Percentiles rank a stretch among this genome's conserved stretches.
These are phyloP conservation scores for Lagenidium giganteum DNA, from an alignment of 352 stramenopile species.

Conservation along the genomic window DNA sequence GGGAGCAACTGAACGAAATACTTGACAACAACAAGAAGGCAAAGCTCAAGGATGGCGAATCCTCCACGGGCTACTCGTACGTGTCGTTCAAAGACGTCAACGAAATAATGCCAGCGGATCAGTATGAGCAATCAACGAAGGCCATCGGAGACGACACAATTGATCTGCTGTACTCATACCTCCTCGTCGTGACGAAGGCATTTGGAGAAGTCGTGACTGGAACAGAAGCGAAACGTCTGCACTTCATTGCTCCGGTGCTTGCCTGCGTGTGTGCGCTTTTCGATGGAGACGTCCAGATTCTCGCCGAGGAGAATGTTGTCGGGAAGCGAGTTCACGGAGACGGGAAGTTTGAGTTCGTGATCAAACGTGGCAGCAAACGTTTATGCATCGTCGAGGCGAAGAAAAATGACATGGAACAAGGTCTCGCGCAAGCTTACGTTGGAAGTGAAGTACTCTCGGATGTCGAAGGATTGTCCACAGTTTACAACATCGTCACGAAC, in stretches of 20 bases:
- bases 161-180: constrained; percentile 14
- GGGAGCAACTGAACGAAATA: constrained; percentile 17
- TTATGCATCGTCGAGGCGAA: constrained; percentile 23
- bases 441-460: constrained; percentile 22
- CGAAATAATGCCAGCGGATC: constrained; percentile 9
- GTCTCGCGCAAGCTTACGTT: constrained; percentile 21
- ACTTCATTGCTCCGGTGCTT: constrained; percentile 21
- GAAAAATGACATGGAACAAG: constrained; percentile 16
- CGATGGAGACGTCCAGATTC: constrained; percentile 17
- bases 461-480: constrained; percentile 19
- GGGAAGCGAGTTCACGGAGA: constrained; percentile 22
- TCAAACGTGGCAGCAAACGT: constrained; percentile 18
- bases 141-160: constrained; percentile 14
- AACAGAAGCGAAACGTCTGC: constrained; percentile 13
- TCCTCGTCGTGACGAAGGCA: constrained; percentile 15
- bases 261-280: constrained; percentile 18
- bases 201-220: constrained; percentile 9
- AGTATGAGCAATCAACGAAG: constrained; percentile 13
- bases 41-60: constrained; percentile 8
- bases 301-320: constrained; percentile 18
- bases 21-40: constrained; percentile 15
- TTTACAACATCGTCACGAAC: constrained; percentile 26
- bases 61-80: constrained; percentile 15
- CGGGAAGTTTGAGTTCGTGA: constrained; percentile 19
- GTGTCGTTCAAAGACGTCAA: constrained; percentile 14